Evolutionary conservation across 768 basidiomycete genomes (phyloP).

Genomic region (Gloeostereum incarnatum): DNA sequence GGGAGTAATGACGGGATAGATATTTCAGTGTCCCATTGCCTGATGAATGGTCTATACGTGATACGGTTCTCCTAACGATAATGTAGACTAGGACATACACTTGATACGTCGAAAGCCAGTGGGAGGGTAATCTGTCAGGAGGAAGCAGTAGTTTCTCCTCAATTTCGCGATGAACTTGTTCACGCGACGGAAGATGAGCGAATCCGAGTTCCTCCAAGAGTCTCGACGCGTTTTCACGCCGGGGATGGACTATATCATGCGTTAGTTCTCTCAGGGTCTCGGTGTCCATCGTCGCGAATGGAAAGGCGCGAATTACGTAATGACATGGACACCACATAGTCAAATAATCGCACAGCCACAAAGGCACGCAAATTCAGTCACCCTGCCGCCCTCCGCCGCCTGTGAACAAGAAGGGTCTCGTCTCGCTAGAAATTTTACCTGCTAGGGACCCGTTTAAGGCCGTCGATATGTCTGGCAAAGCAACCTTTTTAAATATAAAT

Average conservation of each 20-base stretch:
- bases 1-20: conserved; percentile 56
- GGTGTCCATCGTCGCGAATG: conserved; percentile 19
- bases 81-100: conserved; percentile 43
- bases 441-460: no score
- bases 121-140: conserved; percentile 49
- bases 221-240: conserved; percentile 23
- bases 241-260: conserved; percentile 37
- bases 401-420: no score
- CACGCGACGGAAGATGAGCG: conserved; percentile 42
- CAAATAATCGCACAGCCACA: no score
- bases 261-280: conserved; percentile 25
- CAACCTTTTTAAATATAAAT: no score
- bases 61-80: background rate
- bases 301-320: no score
- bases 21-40: conserved; percentile 64
- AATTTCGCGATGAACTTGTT: conserved; percentile 56
- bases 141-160: conserved; percentile 72
- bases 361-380: no score
- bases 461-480: no score
- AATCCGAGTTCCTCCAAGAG: conserved; percentile 53
- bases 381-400: no score
- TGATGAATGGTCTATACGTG: conserved; percentile 19
- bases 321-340: no score
- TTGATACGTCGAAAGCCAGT: conserved; percentile 79
- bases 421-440: no score